Base-by-base conservation (phyloP, 2,329 filamentous ascomycete species). In the Dactylellina sp. region DNA sequence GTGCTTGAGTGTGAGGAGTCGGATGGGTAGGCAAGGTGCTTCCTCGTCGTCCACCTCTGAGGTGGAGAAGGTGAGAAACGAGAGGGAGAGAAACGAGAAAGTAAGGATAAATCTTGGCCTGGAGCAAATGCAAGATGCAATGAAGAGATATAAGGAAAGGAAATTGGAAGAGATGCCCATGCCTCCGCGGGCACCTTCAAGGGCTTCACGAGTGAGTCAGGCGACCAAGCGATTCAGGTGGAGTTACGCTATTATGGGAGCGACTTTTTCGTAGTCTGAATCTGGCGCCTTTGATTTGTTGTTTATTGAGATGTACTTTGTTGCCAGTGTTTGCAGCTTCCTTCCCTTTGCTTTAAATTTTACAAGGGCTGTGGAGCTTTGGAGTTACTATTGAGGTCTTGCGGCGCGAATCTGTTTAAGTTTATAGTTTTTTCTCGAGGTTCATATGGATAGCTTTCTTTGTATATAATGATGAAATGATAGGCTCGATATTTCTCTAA, bases 201-300 rank as follows among this genome's bases (percentile, higher is more conserved):
- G 57, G 39, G 61, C 24, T 7, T 71, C 66, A 6, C 62, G 50
- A 11, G 49, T 49, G 3, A 57, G 40, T 20, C 50, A 25, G 44
- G n/a, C 50, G 49, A 39, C 18, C 24, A 16, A 50, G 35, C 55
- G 50, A 16, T 62, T 56, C 47, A 55, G 65, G n/a, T 68, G 63
- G 63, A 68, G 63, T 44, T 68, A 59, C 46, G 53, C 63, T 32
- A 32, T 65, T 16, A 57, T 65, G 50, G 50, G 62, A 11, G 50
- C 62, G 14, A 65, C 50, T 6, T 53, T 42, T 40, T 61, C 64
- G 12, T 53, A 40, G 28, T 11, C 22, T 24, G n/a, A 14, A 47
- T 2, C 14, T 60, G 14, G 14, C 77, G 6, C 6, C 32, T 14
- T 40, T 12, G 37, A 16, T 6, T 14, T 12, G 14, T 40, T 40